These are phyloP conservation scores for Cutaneotrichosporon cutaneum DNA, from an alignment of 1,284 basidiomycete genomes.

Conservation along the genomic window DNA sequence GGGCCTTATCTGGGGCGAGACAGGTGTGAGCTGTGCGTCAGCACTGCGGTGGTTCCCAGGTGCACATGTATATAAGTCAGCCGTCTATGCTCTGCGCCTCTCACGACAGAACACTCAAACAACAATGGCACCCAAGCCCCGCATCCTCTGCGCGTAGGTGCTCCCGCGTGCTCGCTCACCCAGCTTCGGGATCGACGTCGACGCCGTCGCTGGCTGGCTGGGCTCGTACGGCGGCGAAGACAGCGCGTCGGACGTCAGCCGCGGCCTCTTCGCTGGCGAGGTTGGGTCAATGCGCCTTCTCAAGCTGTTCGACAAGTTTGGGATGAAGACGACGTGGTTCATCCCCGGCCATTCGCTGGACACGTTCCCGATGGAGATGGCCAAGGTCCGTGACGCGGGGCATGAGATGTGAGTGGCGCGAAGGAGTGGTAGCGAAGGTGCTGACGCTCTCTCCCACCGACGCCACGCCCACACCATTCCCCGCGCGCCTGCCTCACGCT, in stretches of 20 bases:
- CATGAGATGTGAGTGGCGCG: conserved; percentile 52
- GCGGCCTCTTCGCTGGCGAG: conserved; percentile 61
- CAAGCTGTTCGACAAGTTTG: conserved; percentile 70
- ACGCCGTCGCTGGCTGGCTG: conserved; percentile 64
- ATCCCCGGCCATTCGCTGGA: conserved; percentile 59
- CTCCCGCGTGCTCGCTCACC: neutral
- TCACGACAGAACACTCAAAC: too few species aligned
- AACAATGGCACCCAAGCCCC: too few species aligned
- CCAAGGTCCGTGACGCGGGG: conserved; percentile 52
- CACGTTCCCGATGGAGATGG: conserved; percentile 54
- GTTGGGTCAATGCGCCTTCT: conserved; percentile 67
- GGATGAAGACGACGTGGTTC: conserved; percentile 69
- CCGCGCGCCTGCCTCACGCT: too few species aligned
- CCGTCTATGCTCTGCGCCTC: conserved; percentile 19
- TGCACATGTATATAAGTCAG: neutral
- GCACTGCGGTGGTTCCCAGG: too few species aligned
- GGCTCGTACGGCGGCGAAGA: conserved; percentile 54
- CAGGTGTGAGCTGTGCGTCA: too few species aligned
- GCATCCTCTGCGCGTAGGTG: conserved; percentile 22
- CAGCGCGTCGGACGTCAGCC: conserved; percentile 50
- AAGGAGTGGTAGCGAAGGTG: too few species aligned
- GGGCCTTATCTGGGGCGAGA: too few species aligned
- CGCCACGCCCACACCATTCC: too few species aligned
- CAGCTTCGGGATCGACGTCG: conserved; percentile 61
- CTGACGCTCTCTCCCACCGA: too few species aligned